A percentile compares a stretch with the other conserved stretches of the same genome.
Evolutionary conservation across 2,329 filamentous ascomycete genomes (phyloP).

Genomic region (Trichoderma cornu-damae): DNA sequence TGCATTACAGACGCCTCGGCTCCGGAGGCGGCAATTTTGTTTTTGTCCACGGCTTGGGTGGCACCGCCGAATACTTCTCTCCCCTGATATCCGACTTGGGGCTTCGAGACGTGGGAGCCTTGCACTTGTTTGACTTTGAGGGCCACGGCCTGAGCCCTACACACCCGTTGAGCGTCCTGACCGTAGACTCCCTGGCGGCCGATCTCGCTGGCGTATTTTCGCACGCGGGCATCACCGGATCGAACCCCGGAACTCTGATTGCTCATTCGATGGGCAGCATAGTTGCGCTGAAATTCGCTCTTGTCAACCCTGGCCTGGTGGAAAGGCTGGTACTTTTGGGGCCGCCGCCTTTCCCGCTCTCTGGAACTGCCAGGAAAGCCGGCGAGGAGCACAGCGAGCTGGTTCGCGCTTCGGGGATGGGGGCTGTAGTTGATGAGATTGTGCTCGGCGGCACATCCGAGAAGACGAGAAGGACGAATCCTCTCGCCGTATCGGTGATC

Average conservation of each 20-base stretch:
- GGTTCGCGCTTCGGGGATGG: not conserved
- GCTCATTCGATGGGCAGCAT: not conserved
- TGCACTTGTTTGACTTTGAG: conserved; percentile 12
- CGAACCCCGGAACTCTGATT: not conserved
- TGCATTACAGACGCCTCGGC: not conserved
- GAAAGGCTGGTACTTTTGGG: not conserved
- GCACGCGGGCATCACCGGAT: not conserved
- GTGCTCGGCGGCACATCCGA: not conserved
- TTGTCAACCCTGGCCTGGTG: not conserved
- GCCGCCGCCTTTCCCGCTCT: not conserved
- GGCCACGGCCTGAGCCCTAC: conserved; percentile 11
- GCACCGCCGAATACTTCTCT: not conserved
- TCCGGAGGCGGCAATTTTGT: not conserved
- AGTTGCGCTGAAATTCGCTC: not conserved
- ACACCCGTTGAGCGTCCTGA: conserved; percentile 7
- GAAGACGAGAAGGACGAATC: not conserved
- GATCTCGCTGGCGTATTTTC: not conserved
- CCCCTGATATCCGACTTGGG: not conserved
- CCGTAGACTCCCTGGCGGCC: not conserved
- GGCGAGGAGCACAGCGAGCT: not conserved
- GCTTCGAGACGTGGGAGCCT: not conserved
- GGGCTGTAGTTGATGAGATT: not conserved
- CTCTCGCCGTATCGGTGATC: not conserved
- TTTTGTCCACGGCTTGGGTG: conserved; percentile 1
- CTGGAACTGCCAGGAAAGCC: not conserved